Percentiles rank a stretch among this genome's conserved stretches.
Conservation (phyloP, 192 early-diverging fungal species). For the Coemansia sp. region DNA sequence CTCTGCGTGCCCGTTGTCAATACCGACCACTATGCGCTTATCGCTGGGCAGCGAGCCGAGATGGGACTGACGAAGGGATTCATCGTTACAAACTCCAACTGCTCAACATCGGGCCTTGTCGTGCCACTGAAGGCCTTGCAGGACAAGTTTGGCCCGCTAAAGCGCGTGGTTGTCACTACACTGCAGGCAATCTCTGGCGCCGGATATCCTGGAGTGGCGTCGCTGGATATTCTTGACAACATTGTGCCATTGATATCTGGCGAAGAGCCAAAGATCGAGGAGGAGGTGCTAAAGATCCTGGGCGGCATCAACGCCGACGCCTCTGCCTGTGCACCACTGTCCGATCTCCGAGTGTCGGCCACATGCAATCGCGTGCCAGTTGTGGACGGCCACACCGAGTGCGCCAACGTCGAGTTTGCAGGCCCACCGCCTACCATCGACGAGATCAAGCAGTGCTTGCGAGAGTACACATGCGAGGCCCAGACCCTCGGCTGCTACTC, state of each 20-base stretch:
- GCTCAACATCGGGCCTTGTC: constrained; percentile 97
- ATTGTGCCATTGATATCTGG: constrained; percentile 93
- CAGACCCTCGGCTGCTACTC: constrained; percentile 77
- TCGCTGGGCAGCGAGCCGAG: constrained; percentile 69
- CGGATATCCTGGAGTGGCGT: constrained; percentile 95
- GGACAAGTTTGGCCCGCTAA: constrained; percentile 88
- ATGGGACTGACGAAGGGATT: constrained; percentile 76
- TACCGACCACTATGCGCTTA: constrained; percentile 82
- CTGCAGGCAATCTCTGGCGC: constrained; percentile 98
- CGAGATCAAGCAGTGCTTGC: constrained; percentile 71
- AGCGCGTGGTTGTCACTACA: constrained; percentile 81
- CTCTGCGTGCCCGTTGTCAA: constrained; percentile 95
- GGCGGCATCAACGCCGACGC: constrained; percentile 63
- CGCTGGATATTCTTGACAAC: constrained; percentile 96
- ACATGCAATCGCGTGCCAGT: constrained; percentile 97
- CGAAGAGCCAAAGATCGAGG: constrained; percentile 98
- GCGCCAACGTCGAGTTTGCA: constrained; percentile 85
- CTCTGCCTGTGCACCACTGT: constrained; percentile 55
- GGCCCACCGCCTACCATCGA: constrained; percentile 70
- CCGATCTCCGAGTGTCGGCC: constrained; percentile 80
- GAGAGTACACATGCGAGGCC: constrained; percentile 79
- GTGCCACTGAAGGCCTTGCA: constrained; percentile 87
- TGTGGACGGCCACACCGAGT: constrained; percentile 94
- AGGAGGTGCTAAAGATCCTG: constrained; percentile 90
- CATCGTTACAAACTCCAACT: constrained; percentile 97